Evolutionary conservation across 495 filamentous ascomycete genomes (phyloP), one percentile per base, ranked within the genome.

Genomic region (Penicillium dipodomyicola): DNA sequence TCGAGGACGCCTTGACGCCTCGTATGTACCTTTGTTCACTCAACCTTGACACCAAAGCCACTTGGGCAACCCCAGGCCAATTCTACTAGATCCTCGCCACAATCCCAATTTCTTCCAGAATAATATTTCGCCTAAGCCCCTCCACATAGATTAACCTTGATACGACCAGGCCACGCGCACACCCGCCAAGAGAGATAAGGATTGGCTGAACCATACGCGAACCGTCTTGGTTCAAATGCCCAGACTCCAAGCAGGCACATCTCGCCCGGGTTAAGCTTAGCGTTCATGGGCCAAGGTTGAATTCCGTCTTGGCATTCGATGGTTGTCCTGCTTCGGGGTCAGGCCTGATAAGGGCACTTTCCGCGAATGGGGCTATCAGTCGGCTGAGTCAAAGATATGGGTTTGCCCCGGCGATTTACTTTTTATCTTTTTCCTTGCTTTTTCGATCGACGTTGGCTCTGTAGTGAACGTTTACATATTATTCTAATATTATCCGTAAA

Each of bases 381-480:
- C 45, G 5, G 49, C 49, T 51, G 49, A 51, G 49, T 29, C 49
- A 51, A 51, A n/a, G n/a, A 39, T 39, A 35, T 40, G 49, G 35
- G 33, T 33, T 32, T 48, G 45, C 27, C 39, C 30, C 11, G 8
- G 30, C 4, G 30, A 0, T 3, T 33, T 14, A 17, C 23, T 41
- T 40, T 51, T 9, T n/a, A n/a, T n/a, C n/a, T 23, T 27, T n/a
- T 27, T n/a, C 3, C 11, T 9, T 6, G 0, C 39, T 40, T 17
- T 51, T 40, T 25, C 35, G 15, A 19, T 50, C 35, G 35, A 35
- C 33, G 14, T n/a, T 2, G 14, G 2, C 5, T 37, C 5, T 37
- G 33, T 37, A 7, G 15, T n/a, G 1, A 37, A n/a, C 14, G 12
- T 33, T 10, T n/a, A n/a, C n/a, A n/a, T n/a, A 17, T 49, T 1